A percentile compares a stretch with the other conserved stretches of the same genome.
Conservation (phyloP, 495 filamentous ascomycete species). For the Usnea hakonensis region DNA sequence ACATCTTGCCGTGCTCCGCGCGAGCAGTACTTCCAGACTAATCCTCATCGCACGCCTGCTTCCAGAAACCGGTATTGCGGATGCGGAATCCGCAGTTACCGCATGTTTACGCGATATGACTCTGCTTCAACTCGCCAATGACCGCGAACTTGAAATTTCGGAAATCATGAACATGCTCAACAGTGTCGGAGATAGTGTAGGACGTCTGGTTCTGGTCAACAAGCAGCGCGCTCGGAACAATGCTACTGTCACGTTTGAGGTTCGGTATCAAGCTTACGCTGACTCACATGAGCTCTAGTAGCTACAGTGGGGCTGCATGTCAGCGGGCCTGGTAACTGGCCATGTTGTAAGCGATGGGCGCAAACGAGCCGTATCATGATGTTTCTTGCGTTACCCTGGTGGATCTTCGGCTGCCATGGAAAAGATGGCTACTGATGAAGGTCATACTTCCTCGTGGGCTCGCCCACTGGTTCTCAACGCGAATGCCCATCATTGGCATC, state of each 20-base stretch:
- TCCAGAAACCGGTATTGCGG: constrained; percentile 3
- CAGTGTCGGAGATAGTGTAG: not conserved
- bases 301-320: too few species aligned
- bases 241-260: constrained; percentile 20
- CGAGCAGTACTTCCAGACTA: constrained; percentile 19
- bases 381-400: too few species aligned
- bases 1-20: constrained; percentile 23
- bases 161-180: not conserved
- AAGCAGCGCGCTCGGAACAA: constrained; percentile 11
- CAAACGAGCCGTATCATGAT: too few species aligned
- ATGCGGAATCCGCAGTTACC: not conserved
- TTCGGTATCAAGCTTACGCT: constrained; percentile 26
- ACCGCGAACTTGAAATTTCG: not conserved
- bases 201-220: constrained; percentile 11
- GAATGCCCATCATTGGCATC: too few species aligned
- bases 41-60: constrained; percentile 22
- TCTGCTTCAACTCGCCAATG: not conserved
- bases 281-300: constrained; percentile 7
- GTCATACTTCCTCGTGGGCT: too few species aligned
- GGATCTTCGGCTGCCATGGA: too few species aligned
- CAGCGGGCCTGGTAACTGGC: too few species aligned
- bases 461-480: too few species aligned
- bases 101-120: not conserved
- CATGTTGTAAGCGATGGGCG: too few species aligned
- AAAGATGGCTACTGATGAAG: too few species aligned